Evolutionary conservation across 2,329 filamentous ascomycete genomes (phyloP).

Genomic region (Aspergillus neotritici): DNA sequence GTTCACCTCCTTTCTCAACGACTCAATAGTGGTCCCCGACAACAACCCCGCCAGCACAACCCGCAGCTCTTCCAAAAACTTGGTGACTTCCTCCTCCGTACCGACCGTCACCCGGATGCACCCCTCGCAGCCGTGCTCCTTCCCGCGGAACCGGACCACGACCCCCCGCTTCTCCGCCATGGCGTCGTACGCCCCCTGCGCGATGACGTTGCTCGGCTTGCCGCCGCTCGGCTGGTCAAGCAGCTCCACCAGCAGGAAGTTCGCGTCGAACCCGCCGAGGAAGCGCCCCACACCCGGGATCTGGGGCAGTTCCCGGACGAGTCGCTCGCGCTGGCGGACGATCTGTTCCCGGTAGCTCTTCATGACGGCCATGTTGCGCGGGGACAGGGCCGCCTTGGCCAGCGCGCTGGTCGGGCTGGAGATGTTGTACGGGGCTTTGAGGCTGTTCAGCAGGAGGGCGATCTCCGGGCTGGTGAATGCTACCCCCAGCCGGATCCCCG

Average conservation of each 20-base stretch:
- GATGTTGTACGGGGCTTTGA: constrained; percentile 97
- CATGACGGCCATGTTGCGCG: constrained; percentile 68
- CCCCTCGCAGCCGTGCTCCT: constrained; percentile 82
- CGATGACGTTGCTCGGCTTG: constrained; percentile 70
- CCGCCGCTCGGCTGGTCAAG: constrained; percentile 59
- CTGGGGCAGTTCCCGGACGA: constrained; percentile 66
- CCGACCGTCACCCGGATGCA: constrained; percentile 90
- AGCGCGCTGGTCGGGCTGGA: constrained; percentile 80
- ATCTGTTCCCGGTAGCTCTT: constrained; percentile 62
- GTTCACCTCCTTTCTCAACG: constrained; percentile 35
- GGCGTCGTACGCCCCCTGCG: constrained; percentile 73
- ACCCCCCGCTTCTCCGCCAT: constrained; percentile 83
- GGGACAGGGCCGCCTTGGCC: constrained; percentile 65
- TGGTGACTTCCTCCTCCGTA: constrained; percentile 76
- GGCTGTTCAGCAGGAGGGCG: constrained; percentile 74
- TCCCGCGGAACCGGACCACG: constrained; percentile 88
- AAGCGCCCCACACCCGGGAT: constrained; percentile 75
- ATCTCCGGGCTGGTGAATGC: constrained; percentile 73
- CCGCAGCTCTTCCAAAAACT: constrained; percentile 66
- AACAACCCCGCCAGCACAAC: constrained; percentile 47
- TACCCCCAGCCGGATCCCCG: constrained; percentile 82
- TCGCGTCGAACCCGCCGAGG: constrained; percentile 72
- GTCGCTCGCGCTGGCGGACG: constrained; percentile 66
- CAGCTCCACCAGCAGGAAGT: constrained; percentile 89
- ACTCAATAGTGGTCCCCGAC: constrained; percentile 30